Evolutionary conservation across 768 basidiomycete species (phyloP).

Genomic region (Sporobolomyces pararoseus): DNA sequence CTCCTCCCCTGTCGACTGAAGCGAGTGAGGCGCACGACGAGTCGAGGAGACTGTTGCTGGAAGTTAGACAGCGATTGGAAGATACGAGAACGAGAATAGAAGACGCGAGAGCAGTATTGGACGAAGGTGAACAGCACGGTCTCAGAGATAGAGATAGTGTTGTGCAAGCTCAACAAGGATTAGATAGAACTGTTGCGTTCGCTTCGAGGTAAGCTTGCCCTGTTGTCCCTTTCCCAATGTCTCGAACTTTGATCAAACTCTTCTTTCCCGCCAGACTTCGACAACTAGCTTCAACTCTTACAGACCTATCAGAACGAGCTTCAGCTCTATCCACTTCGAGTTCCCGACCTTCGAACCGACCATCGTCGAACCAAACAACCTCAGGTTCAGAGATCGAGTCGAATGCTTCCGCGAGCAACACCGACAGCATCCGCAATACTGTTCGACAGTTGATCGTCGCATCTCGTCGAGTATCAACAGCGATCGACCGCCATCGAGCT

Average conservation of each 20-base stretch:
- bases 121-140: not conserved
- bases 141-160: not conserved
- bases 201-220: not conserved
- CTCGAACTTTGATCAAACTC: not conserved
- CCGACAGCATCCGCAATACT: slow-evolving; percentile 19
- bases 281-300: slow-evolving; percentile 2
- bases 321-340: not conserved
- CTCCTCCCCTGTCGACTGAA: not conserved
- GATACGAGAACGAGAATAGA: slow-evolving; percentile 19
- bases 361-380: not conserved
- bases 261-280: not conserved
- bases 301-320: not conserved
- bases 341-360: not conserved
- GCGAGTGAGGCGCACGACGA: slow-evolving; percentile 17
- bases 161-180: not conserved
- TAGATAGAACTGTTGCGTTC: slow-evolving; percentile 7
- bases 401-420: not conserved
- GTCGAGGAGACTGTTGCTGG: slow-evolving; percentile 9
- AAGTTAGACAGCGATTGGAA: slow-evolving; percentile 19
- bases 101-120: not conserved
- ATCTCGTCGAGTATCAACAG: slow-evolving; percentile 24
- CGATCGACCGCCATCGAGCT: slow-evolving; percentile 27
- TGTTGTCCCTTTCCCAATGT: no score
- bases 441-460: slow-evolving; percentile 25
- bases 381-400: not conserved